Evolutionary conservation across 2,329 filamentous ascomycete species (phyloP), one percentile per base, ranked within the genome.

Genomic region (Aureobasidium sp.): DNA sequence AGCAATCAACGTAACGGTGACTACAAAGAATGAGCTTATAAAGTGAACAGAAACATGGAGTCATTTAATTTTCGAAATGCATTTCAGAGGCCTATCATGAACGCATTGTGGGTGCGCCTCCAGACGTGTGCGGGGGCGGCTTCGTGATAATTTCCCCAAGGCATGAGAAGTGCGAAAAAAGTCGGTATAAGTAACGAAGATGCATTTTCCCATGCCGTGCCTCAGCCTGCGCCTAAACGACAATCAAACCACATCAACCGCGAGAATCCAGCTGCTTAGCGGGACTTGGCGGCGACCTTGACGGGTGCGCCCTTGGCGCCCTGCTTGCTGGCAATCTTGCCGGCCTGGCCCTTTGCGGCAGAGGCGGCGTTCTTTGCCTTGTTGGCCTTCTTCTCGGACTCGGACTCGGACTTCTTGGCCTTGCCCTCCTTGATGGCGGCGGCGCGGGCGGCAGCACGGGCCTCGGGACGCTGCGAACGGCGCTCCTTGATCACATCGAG

Each of bases 401-500:
- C 87, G 65, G 85, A 84, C 66, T 86, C 91, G 68, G 86, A 81
- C 84, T 95, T 95, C 91, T 97, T 96, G 79, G 95, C 92, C 89
- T 99, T 99, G 82, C 86, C 89, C 77, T 95, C 91, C 84, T 93
- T 93, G 82, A 97, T 92, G 78, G 94, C 93, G 71, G 86, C 82
- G 70, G 84, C 81, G 75, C 94, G 93, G 75, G 91, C 92, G 73
- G 94, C 94, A 73, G 86, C 84, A 77, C 94, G 92, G 76, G 91
- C 93, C 84, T 97, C 94, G 71, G 94, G 94, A 78, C 94, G 90
- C 84, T 90, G 87, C 72, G 84, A 79, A 75, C 94, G 92, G 82
- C 90, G 90, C 87, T 99, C 94, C 88, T 96, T 97, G 86, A 99
- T 97, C 75, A 97, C 91, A 78, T 99, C 94, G 79, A 99, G 92